Percentiles rank a stretch among this genome's conserved stretches.
These are phyloP conservation scores for Coemansia erecta DNA, from an alignment of 192 early-diverging fungal species.

Conservation along the genomic window DNA sequence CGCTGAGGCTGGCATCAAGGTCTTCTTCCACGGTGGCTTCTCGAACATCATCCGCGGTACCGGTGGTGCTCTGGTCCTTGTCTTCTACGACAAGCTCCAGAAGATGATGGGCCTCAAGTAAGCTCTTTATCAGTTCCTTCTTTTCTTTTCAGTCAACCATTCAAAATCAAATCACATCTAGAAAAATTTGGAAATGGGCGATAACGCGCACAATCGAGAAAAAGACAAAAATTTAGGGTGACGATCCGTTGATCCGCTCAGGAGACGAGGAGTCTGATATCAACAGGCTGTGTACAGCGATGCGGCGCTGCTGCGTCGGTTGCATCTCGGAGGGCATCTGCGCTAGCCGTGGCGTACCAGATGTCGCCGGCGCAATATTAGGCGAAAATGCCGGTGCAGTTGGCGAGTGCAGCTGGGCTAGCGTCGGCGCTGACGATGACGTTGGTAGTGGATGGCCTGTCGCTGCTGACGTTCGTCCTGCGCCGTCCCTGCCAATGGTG, in stretches of 20 bases:
- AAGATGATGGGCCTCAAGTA: constrained; percentile 47
- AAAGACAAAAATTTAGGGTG: constrained; percentile 1
- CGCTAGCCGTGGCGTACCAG: not conserved
- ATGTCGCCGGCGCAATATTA: not conserved
- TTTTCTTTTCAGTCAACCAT: not conserved
- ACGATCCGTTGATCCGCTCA: not conserved
- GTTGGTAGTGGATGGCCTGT: not conserved
- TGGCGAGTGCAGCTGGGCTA: not conserved
- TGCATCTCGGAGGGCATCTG: not conserved
- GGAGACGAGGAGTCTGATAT: constrained; percentile 13
- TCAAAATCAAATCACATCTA: too few species aligned
- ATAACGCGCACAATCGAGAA: not conserved
- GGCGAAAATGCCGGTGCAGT: too few species aligned
- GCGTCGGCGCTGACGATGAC: constrained; percentile 10
- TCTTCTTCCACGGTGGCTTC: constrained; percentile 99
- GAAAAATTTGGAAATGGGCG: too few species aligned
- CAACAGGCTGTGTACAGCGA: constrained; percentile 14
- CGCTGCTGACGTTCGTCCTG: not conserved
- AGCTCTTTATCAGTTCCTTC: constrained; percentile 15
- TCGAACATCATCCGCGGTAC: constrained; percentile 98
- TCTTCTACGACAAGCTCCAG: constrained; percentile 77
- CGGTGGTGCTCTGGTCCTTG: constrained; percentile 95
- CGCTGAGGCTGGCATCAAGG: constrained; percentile 84
- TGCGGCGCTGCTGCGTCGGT: constrained; percentile 8
- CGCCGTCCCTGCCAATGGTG: not conserved